Evolutionary conservation across 495 filamentous ascomycete species (phyloP), one percentile per base, ranked within the genome.

Genomic region (Aspergillus nanangensis): DNA sequence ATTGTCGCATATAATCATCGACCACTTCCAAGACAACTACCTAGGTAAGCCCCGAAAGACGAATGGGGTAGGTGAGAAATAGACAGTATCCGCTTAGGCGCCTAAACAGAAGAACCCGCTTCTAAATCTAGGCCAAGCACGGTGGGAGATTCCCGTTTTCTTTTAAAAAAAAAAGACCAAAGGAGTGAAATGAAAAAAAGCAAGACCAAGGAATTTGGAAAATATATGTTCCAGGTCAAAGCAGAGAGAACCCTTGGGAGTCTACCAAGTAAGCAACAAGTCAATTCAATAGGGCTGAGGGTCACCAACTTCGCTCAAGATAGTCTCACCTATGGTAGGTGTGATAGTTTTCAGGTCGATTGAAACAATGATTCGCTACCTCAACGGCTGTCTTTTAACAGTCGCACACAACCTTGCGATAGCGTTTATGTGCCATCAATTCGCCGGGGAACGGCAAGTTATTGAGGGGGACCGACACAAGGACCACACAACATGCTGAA

Each of bases 341-440:
- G 5, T n/a, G n/a, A n/a, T n/a, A n/a, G n/a, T n/a, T n/a, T n/a
- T n/a, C n/a, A n/a, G n/a, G n/a, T 11, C 7, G 25, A 29, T 29
- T 15, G 37, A 35, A 29, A 55, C 48, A 56, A 57, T 56, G 52
- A 61, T 56, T 58, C 52, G 56, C 60, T 57, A 62, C 56, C 45
- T 56, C 53, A 60, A 58, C 60, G 56, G 59, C 53, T n/a, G 56
- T 54, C 50, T 44, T 55, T 54, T 50, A 51, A 50, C 38, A 60
- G 54, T 62, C 38, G 61, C 54, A 57, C 61, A 60, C 53, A 53
- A 62, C 48, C 59, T 56, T 56, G 51, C 53, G 41, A 52, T 59
- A 53, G 49, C 45, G 57, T 53, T 46, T 62, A 50, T 61, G 58
- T 62, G 55, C 62, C 62, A 69, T 67, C 51, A 66, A 65, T 61